Evolutionary conservation across 345 rosid genomes (phyloP).

Genomic region (Citrus reticulata): DNA sequence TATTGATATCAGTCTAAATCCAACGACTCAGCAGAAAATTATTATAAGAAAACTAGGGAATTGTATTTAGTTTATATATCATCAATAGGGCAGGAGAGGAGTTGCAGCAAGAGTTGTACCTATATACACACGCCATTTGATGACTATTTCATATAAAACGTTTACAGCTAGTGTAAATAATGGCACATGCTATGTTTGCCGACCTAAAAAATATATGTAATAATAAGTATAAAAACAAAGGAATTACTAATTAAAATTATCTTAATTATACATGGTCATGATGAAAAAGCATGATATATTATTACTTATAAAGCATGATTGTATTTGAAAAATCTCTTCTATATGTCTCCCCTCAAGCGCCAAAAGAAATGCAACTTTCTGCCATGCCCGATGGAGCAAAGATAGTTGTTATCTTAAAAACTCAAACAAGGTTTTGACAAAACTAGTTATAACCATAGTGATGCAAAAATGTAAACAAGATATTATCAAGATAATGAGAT

Average conservation of each 20-base stretch:
- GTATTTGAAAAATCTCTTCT: neutral
- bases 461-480: neutral
- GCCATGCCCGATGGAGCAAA: neutral
- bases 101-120: neutral
- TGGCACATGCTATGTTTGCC: slow-evolving; percentile 22
- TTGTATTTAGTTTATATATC: neutral
- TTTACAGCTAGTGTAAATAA: neutral
- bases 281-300: neutral
- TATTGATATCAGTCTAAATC: neutral
- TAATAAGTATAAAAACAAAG: neutral
- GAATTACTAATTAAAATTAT: neutral
- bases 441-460: neutral
- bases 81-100: neutral
- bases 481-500: neutral
- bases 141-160: neutral
- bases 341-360: neutral
- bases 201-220: slow-evolving; percentile 1
- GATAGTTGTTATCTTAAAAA: neutral
- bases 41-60: neutral
- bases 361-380: neutral
- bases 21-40: neutral
- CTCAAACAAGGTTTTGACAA: neutral
- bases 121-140: neutral
- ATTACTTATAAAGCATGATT: neutral
- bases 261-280: neutral